phyloP scores from a whole-genome alignment of 202 grass and related monocot species.

The Brachypodium distachyon region DNA sequence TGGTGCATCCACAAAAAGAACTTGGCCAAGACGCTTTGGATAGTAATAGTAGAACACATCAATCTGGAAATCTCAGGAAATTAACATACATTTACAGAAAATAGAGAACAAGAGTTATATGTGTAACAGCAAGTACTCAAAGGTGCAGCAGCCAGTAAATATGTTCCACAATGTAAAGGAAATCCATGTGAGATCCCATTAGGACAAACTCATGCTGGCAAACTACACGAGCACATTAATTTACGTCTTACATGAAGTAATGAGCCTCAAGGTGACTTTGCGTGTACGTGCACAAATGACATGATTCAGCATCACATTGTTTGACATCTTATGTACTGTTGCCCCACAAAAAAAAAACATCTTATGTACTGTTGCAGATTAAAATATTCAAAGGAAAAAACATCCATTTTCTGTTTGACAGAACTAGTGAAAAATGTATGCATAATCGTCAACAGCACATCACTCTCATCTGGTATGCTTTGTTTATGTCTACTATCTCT shows the following conservation, averaged over 20 bases:
- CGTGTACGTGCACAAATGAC: background rate
- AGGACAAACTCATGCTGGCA: background rate
- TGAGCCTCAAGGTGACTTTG: background rate
- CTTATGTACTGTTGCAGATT: background rate
- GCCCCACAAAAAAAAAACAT: too few relatives aligned
- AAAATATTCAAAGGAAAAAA: background rate
- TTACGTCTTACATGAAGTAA: background rate
- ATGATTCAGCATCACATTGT: background rate
- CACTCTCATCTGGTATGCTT: background rate
- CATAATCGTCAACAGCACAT: background rate
- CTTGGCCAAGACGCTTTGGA: slow-evolving; percentile 70
- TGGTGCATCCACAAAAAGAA: slow-evolving; percentile 89
- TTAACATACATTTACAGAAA: background rate
- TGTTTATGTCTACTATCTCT: background rate
- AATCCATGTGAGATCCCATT: background rate
- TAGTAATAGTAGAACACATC: slow-evolving; percentile 97
- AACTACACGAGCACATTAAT: background rate
- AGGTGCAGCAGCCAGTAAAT: background rate
- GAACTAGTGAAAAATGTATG: background rate
- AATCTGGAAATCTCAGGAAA: slow-evolving; percentile 36
- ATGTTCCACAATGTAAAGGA: background rate
- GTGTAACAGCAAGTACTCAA: background rate
- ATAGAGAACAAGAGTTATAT: background rate
- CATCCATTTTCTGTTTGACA: background rate
- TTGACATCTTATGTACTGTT: background rate